Evolutionary conservation across 352 stramenopile genomes (phyloP).

Genomic region (Aphanomyces stellatus): DNA sequence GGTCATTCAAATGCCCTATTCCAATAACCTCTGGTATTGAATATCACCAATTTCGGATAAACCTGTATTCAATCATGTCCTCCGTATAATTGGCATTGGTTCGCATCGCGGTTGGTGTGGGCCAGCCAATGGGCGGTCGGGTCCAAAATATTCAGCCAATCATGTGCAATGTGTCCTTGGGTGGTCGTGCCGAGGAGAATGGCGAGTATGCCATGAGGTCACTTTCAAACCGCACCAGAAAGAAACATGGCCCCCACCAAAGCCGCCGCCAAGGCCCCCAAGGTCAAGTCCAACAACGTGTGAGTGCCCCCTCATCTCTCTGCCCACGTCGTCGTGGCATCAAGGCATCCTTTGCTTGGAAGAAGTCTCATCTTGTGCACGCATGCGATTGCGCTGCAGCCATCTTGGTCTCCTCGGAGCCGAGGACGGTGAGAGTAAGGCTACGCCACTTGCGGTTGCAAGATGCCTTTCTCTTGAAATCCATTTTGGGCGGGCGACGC

Average conservation of each 20-base stretch:
- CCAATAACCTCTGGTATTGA: no score
- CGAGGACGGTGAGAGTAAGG: conserved; percentile 21
- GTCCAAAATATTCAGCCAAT: not conserved
- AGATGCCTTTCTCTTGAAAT: conserved; percentile 21
- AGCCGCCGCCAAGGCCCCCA: conserved; percentile 12
- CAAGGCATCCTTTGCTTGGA: not conserved
- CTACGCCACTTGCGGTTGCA: not conserved
- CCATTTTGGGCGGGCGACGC: conserved; percentile 8
- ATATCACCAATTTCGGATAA: no score
- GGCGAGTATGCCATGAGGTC: not conserved
- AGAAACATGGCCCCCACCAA: conserved; percentile 19
- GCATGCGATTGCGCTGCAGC: not conserved
- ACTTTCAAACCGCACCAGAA: conserved; percentile 21
- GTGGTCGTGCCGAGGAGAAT: not conserved
- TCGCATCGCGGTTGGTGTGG: no score
- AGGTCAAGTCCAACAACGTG: conserved; percentile 20
- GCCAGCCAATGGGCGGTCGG: not conserved
- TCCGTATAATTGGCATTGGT: no score
- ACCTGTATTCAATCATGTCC: no score
- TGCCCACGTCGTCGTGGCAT: not conserved
- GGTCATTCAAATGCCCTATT: no score
- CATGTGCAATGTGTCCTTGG: not conserved
- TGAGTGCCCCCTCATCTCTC: not conserved
- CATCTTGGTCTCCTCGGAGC: not conserved
- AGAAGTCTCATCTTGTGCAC: not conserved